Evolutionary conservation across 2,329 filamentous ascomycete species (phyloP).

Genomic region (Alternaria atra): DNA sequence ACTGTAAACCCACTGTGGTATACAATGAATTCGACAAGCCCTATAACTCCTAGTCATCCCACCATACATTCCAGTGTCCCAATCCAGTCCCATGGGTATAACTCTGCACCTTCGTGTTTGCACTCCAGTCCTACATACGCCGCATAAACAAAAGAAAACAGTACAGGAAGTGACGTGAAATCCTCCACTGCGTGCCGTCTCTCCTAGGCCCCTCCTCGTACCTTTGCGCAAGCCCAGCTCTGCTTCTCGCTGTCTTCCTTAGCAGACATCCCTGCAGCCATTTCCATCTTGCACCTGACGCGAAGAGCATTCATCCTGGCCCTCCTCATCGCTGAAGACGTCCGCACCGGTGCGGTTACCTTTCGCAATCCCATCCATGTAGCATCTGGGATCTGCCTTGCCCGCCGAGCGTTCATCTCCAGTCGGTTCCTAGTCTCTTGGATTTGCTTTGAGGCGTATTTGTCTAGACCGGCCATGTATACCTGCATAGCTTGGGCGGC

Average conservation of each 20-base stretch:
- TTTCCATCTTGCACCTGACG: slow-evolving; percentile 39
- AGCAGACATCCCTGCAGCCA: slow-evolving; percentile 26
- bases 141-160: slow-evolving; percentile 20
- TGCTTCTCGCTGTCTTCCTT: slow-evolving; percentile 18
- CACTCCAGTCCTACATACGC: slow-evolving; percentile 22
- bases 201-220: slow-evolving; percentile 9
- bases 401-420: slow-evolving; percentile 6
- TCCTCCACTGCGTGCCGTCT: neutral
- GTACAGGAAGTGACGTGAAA: slow-evolving; percentile 3
- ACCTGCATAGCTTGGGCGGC: slow-evolving; percentile 23
- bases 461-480: slow-evolving; percentile 14
- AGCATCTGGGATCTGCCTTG: slow-evolving; percentile 29
- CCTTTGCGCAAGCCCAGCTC: slow-evolving; percentile 36
- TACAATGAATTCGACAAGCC: slow-evolving; percentile 7
- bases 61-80: slow-evolving; percentile 10
- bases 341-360: slow-evolving; percentile 38
- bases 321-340: slow-evolving; percentile 36
- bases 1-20: slow-evolving; percentile 1
- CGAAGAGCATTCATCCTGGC: slow-evolving; percentile 44
- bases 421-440: slow-evolving; percentile 21
- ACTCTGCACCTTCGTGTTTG: slow-evolving; percentile 11
- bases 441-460: slow-evolving; percentile 10
- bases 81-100: slow-evolving; percentile 23
- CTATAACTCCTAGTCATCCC: slow-evolving; percentile 13
- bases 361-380: slow-evolving; percentile 35